Conservation (phyloP, 2,329 filamentous ascomycete species). For the Cladosporium sp. region DNA sequence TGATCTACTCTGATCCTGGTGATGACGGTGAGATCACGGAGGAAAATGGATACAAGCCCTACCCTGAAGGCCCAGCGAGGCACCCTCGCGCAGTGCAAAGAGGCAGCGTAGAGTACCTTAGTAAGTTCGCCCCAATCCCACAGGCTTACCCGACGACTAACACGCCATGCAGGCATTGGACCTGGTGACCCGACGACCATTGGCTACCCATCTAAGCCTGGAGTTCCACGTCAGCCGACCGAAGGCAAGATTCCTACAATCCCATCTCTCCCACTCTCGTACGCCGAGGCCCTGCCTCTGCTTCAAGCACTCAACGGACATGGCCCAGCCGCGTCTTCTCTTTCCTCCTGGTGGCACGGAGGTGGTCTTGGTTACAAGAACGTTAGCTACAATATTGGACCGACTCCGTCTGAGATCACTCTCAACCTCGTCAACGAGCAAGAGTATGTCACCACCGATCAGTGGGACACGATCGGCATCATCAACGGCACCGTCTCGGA, state of each 20-base stretch:
- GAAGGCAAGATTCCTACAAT: slow-evolving; percentile 76
- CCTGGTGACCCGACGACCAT: slow-evolving; percentile 84
- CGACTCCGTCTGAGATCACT: slow-evolving; percentile 69
- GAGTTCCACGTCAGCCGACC: slow-evolving; percentile 72
- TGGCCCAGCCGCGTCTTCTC: slow-evolving; percentile 73
- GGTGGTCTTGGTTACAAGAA: slow-evolving; percentile 76
- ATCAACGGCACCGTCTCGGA: slow-evolving; percentile 85
- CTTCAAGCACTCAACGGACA: slow-evolving; percentile 89
- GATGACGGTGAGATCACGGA: slow-evolving; percentile 83
- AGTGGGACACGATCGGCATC: slow-evolving; percentile 80
- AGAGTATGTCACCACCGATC: slow-evolving; percentile 52
- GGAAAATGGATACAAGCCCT: slow-evolving; percentile 74
- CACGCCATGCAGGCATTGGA: slow-evolving; percentile 50
- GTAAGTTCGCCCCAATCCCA: slow-evolving; percentile 34
- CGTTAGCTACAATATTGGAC: slow-evolving; percentile 82
- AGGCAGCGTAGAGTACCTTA: slow-evolving; percentile 71
- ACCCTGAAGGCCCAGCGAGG: slow-evolving; percentile 83
- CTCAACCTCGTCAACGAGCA: slow-evolving; percentile 54
- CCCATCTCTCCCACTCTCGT: slow-evolving; percentile 89
- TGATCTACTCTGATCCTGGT: slow-evolving; percentile 86
- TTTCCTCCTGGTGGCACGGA: slow-evolving; percentile 71
- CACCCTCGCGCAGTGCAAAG: slow-evolving; percentile 88
- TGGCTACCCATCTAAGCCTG: slow-evolving; percentile 90
- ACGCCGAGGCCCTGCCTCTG: slow-evolving; percentile 80
- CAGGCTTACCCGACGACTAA: not conserved